A percentile compares a stretch with the other conserved stretches of the same genome.
Evolutionary conservation across 106 monocot species (phyloP).

Genomic region (Cymbidium sinense): DNA sequence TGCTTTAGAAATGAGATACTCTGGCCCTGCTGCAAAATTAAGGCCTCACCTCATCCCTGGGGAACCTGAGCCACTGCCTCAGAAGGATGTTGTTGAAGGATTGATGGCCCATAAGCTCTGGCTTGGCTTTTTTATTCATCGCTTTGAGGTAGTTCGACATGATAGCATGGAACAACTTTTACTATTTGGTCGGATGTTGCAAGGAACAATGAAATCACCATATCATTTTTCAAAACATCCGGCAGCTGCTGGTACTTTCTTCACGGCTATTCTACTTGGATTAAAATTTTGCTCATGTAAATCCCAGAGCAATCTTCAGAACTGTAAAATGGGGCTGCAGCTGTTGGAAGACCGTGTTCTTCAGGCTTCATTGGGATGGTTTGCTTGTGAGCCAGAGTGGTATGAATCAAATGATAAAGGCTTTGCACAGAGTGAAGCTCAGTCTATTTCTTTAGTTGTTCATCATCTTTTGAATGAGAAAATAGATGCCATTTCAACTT

Average conservation of each 20-base stretch:
- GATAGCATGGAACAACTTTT: conserved; percentile 96
- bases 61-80: conserved; percentile 73
- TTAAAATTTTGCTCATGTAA: conserved; percentile 88
- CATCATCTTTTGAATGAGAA: conserved; percentile 66
- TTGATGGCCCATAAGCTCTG: conserved; percentile 88
- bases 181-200: conserved; percentile 83
- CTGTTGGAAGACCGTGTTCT: conserved; percentile 83
- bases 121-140: conserved; percentile 98
- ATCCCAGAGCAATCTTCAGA: conserved; percentile 74
- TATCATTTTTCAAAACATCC: conserved; percentile 87
- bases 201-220: conserved; percentile 94
- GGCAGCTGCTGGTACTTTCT: conserved; percentile 92
- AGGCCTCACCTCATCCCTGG: conserved; percentile 93
- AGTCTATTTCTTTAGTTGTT: conserved; percentile 83
- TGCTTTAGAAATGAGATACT: conserved; percentile 81
- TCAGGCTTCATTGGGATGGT: conserved; percentile 90
- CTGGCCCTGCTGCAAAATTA: conserved; percentile 87
- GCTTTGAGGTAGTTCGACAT: conserved; percentile 98
- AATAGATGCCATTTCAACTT: conserved; percentile 22
- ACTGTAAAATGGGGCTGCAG: conserved; percentile 63
- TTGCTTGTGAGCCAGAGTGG: conserved; percentile 86
- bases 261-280: conserved; percentile 95
- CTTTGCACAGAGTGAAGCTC: conserved; percentile 92
- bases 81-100: conserved; percentile 85
- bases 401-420: conserved; percentile 76